Conservation (phyloP, 108 stramenopile genomes). For the Nannochloropsis salina region DNA sequence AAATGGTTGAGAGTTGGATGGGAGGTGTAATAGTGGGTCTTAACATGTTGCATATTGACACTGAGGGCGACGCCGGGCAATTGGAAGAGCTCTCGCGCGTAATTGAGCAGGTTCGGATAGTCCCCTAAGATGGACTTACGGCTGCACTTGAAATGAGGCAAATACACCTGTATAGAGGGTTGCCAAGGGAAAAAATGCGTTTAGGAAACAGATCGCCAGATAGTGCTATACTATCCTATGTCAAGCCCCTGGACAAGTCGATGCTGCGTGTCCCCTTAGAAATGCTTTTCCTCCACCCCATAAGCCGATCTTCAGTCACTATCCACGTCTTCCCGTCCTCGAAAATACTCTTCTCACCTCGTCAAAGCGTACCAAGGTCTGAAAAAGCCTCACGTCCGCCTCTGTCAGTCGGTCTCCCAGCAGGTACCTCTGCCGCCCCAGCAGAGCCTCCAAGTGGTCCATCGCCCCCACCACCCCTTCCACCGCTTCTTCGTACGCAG, state of each 20-base stretch:
- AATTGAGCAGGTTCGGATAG: conserved; percentile 78
- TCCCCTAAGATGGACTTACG: conserved; percentile 61
- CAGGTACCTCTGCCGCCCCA: conserved; percentile 66
- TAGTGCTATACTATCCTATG: too few species aligned
- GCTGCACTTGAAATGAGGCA: conserved; percentile 88
- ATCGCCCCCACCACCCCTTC: conserved; percentile 76
- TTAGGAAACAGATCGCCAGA: too few species aligned
- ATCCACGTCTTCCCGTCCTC: background rate
- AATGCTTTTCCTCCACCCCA: too few species aligned
- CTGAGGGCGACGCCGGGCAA: conserved; percentile 74
- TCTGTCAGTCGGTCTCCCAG: conserved; percentile 67
- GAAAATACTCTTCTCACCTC: conserved; percentile 50
- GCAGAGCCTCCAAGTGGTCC: conserved; percentile 63
- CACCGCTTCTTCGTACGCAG: conserved; percentile 81
- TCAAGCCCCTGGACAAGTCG: too few species aligned
- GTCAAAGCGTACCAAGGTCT: conserved; percentile 86
- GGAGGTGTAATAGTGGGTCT: conserved; percentile 79
- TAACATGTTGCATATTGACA: conserved; percentile 88
- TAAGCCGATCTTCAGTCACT: too few species aligned
- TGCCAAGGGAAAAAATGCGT: background rate
- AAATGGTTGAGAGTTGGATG: conserved; percentile 55
- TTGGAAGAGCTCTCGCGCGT: conserved; percentile 89
- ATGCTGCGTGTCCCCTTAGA: too few species aligned
- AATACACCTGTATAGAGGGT: conserved; percentile 52
- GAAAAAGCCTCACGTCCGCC: conserved; percentile 89